Evolutionary conservation across 179 eudicot species (phyloP).

Genomic region (Beta lomatogona): DNA sequence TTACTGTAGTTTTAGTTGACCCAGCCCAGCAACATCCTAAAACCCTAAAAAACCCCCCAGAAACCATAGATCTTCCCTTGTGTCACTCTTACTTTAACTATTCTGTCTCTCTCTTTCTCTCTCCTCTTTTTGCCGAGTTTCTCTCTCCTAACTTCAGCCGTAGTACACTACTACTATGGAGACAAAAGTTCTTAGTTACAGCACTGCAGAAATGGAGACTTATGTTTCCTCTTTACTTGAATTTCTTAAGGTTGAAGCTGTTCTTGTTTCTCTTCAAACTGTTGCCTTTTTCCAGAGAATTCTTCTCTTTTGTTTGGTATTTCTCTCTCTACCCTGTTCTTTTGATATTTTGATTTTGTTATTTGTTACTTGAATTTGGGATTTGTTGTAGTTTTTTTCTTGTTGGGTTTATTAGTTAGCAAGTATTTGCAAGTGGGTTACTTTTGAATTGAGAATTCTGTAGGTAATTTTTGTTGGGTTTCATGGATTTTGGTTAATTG

Average conservation of each 20-base stretch:
- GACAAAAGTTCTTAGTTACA: neutral
- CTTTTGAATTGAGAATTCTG: neutral
- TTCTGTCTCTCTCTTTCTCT: neutral
- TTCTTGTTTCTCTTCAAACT: constrained; percentile 11
- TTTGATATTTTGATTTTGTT: neutral
- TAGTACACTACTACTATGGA: constrained; percentile 9
- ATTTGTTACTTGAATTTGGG: neutral
- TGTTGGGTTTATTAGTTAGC: neutral
- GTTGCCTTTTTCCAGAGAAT: constrained; percentile 17
- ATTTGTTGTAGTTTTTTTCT: neutral
- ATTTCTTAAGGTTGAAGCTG: constrained; percentile 12
- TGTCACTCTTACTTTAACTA: neutral
- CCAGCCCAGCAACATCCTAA: constrained; percentile 27
- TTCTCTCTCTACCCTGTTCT: neutral
- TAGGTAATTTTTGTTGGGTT: neutral
- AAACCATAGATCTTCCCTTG: neutral
- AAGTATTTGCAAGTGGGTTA: constrained; percentile 14
- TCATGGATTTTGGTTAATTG: neutral
- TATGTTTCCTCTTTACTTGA: constrained; percentile 12
- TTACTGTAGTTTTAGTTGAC: constrained; percentile 7
- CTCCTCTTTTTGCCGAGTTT: neutral
- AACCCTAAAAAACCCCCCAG: constrained; percentile 12
- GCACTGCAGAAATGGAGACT: constrained; percentile 11
- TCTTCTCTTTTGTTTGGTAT: constrained; percentile 25
- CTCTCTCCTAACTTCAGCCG: neutral